A percentile compares a stretch with the other conserved stretches of the same genome.
phyloP scores from a whole-genome alignment of 352 stramenopile species.

The Pythium plurisporium region DNA sequence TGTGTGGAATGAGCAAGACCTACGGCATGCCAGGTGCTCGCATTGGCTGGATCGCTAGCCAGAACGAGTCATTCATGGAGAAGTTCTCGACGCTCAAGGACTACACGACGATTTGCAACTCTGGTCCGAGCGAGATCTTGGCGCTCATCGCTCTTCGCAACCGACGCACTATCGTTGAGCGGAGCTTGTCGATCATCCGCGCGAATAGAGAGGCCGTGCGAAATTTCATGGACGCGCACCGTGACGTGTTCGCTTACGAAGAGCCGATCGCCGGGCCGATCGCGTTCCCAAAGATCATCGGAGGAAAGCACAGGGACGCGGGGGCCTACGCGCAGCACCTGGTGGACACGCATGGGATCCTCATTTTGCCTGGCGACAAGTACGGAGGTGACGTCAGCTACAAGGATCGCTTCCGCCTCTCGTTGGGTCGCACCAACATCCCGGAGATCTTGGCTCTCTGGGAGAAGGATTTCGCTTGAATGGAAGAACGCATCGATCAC shows the following conservation, averaged over 20 bases:
- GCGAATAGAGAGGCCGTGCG: conserved; percentile 18
- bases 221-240: conserved; percentile 34
- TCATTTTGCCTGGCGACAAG: conserved; percentile 32
- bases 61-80: conserved; percentile 29
- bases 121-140: conserved; percentile 55
- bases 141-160: conserved; percentile 47
- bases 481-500: too few species aligned
- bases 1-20: conserved; percentile 58
- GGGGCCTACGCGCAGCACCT: conserved; percentile 26
- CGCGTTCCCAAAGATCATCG: conserved; percentile 30
- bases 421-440: conserved; percentile 29
- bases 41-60: conserved; percentile 52
- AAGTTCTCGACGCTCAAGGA: conserved; percentile 50
- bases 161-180: conserved; percentile 18
- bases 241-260: conserved; percentile 33
- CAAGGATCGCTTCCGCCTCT: conserved; percentile 29
- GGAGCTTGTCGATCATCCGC: conserved; percentile 30
- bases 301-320: neutral
- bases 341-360: conserved; percentile 28
- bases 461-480: conserved; percentile 24
- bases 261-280: conserved; percentile 30
- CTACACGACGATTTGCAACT: conserved; percentile 70
- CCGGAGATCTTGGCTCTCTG: conserved; percentile 27
- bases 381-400: conserved; percentile 23
- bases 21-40: conserved; percentile 47